phyloP scores from a whole-genome alignment of 352 stramenopile genomes.

The Phytopythium vexans region DNA sequence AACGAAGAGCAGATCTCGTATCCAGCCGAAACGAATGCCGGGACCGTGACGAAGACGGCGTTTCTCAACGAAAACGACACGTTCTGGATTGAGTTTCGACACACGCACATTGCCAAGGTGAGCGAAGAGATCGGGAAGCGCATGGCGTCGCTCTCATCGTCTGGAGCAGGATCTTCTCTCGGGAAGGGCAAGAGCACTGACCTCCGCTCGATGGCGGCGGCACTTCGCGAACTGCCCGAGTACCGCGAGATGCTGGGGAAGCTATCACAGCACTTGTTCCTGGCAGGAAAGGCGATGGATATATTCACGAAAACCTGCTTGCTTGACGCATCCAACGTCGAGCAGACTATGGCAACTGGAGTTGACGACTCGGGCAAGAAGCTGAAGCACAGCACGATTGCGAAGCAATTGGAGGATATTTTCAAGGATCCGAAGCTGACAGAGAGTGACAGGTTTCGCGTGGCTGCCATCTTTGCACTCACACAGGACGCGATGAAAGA shows the following conservation, averaged over 20 bases:
- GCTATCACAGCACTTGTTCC: constrained; percentile 92
- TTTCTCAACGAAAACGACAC: constrained; percentile 97
- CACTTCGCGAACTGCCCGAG: constrained; percentile 92
- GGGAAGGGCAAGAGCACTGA: constrained; percentile 82
- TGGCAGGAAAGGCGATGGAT: constrained; percentile 94
- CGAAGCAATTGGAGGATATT: constrained; percentile 87
- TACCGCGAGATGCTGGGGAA: constrained; percentile 95
- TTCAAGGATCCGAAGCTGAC: constrained; percentile 81
- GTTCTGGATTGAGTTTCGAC: constrained; percentile 95
- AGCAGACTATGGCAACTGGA: constrained; percentile 94
- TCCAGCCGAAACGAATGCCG: constrained; percentile 80
- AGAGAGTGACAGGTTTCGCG: constrained; percentile 83
- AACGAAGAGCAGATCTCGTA: constrained; percentile 94
- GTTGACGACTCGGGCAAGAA: constrained; percentile 92
- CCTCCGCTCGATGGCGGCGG: constrained; percentile 90
- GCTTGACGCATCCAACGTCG: constrained; percentile 90
- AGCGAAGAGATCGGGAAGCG: constrained; percentile 77
- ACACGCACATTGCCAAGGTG: constrained; percentile 94
- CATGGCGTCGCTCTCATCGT: constrained; percentile 71
- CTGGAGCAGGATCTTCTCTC: constrained; percentile 77
- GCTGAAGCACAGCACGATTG: constrained; percentile 78
- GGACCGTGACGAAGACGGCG: constrained; percentile 83
- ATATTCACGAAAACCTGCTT: constrained; percentile 87
- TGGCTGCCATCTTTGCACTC: constrained; percentile 92
- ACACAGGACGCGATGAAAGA: constrained; percentile 90